Percentiles rank a stretch among this genome's conserved stretches.
phyloP scores from a whole-genome alignment of 352 stramenopile genomes.

The Phytophthora cryptogea region DNA sequence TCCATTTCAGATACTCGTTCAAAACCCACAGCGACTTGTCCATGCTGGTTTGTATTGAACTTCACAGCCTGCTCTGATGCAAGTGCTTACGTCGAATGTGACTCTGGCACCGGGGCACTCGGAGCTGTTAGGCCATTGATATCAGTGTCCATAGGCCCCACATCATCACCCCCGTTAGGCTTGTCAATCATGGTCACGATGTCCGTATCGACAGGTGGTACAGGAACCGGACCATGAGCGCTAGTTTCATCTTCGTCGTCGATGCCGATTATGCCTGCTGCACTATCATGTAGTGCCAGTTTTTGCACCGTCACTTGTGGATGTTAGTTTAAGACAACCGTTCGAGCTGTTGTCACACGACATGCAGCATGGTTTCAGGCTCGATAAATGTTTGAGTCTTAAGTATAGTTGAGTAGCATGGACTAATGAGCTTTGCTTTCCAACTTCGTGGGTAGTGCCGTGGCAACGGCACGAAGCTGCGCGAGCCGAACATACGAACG shows the following conservation, averaged over 20 bases:
- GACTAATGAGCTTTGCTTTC: conserved; percentile 14
- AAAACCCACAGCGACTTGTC: not conserved
- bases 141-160: no score
- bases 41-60: not conserved
- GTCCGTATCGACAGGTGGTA: no score
- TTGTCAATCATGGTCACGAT: no score
- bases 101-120: no score
- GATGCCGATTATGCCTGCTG: not conserved
- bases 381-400: conserved; percentile 11
- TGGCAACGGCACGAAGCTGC: conserved; percentile 20
- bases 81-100: not conserved
- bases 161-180: no score
- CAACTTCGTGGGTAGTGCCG: conserved; percentile 12
- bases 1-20: not conserved
- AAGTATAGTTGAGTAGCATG: conserved; percentile 12
- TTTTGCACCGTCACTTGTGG: not conserved
- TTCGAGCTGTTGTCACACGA: not conserved
- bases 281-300: not conserved
- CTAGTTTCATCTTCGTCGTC: not conserved
- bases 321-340: conserved; percentile 2
- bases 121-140: no score
- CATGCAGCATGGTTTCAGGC: conserved; percentile 10
- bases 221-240: not conserved
- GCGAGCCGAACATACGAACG: conserved; percentile 19
- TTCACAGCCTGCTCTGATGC: not conserved